Conservation (phyloP, 305 asterid species). For the Fraxinus xanthoxyloides region DNA sequence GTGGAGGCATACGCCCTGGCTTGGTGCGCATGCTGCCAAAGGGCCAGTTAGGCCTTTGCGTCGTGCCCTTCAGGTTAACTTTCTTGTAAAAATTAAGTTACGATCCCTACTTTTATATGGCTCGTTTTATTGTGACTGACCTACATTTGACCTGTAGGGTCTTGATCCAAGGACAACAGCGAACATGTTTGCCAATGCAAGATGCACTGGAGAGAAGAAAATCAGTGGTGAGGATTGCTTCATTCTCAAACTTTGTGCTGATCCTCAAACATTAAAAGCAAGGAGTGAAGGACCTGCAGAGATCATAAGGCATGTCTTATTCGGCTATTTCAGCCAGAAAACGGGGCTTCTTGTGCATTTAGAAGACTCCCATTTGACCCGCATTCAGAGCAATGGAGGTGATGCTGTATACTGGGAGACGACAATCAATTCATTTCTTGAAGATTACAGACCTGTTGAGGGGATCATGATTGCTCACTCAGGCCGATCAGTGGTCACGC, state of each 20-base stretch:
- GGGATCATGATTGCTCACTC: constrained; percentile 97
- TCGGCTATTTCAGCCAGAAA: constrained; percentile 89
- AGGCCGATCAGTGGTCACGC: constrained; percentile 77
- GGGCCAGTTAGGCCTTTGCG: constrained; percentile 93
- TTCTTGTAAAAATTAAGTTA: neutral
- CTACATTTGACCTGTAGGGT: constrained; percentile 44
- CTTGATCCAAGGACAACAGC: constrained; percentile 91
- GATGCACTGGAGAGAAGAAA: constrained; percentile 84
- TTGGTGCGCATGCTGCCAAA: constrained; percentile 91
- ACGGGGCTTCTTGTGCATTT: constrained; percentile 83
- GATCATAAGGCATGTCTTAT: constrained; percentile 84
- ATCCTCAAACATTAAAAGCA: constrained; percentile 76
- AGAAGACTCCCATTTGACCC: constrained; percentile 87
- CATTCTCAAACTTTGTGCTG: constrained; percentile 76
- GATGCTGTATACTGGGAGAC: constrained; percentile 94
- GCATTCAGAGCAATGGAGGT: constrained; percentile 71
- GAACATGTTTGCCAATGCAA: constrained; percentile 79
- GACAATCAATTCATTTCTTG: constrained; percentile 79
- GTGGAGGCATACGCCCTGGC: constrained; percentile 98
- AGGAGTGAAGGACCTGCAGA: constrained; percentile 95
- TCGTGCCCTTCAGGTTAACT: constrained; percentile 82
- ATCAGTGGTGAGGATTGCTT: constrained; percentile 88
- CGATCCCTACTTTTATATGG: neutral
- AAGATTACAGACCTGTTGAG: constrained; percentile 72
- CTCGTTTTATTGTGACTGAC: neutral